Conservation (phyloP, 139 green algal genomes). For the Chara braunii region DNA sequence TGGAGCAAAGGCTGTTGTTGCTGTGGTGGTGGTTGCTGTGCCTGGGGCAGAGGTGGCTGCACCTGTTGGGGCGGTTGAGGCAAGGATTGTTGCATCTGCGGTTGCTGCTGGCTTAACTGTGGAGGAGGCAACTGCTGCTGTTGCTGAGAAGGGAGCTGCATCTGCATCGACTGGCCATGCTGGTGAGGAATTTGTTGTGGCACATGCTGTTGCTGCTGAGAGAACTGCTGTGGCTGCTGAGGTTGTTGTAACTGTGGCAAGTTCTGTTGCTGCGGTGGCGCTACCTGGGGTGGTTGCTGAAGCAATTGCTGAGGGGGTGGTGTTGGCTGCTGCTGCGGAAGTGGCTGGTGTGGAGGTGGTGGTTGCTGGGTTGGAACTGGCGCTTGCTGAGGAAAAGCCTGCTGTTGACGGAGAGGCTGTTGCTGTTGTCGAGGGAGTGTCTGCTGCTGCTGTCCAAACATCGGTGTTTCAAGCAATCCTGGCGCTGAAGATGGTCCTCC, state of each 20-base stretch:
- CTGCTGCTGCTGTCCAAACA: too few species aligned
- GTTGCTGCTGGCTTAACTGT: background rate
- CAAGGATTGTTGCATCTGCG: background rate
- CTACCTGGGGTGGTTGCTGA: too few species aligned
- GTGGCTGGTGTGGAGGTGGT: background rate
- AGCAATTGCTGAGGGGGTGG: too few species aligned
- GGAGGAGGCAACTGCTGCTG: background rate
- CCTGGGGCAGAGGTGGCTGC: background rate
- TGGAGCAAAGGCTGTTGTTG: conserved; percentile 10
- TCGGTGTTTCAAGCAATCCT: too few species aligned
- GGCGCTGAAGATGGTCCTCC: too few species aligned
- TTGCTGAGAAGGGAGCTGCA: background rate
- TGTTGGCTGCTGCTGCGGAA: background rate
- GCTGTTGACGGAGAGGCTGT: background rate
- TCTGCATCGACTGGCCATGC: background rate
- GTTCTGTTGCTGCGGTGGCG: too few species aligned
- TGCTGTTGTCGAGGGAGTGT: background rate
- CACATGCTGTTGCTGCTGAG: background rate
- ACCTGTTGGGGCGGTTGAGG: background rate
- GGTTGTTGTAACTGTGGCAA: too few species aligned
- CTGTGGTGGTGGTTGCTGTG: background rate
- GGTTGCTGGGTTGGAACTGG: background rate
- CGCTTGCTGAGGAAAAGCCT: background rate
- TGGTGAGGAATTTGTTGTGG: background rate
- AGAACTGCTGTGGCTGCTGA: background rate